Percentiles rank a stretch among this genome's conserved stretches.
phyloP scores from a whole-genome alignment of 148 eudicot genomes.

The Silene latifolia region DNA sequence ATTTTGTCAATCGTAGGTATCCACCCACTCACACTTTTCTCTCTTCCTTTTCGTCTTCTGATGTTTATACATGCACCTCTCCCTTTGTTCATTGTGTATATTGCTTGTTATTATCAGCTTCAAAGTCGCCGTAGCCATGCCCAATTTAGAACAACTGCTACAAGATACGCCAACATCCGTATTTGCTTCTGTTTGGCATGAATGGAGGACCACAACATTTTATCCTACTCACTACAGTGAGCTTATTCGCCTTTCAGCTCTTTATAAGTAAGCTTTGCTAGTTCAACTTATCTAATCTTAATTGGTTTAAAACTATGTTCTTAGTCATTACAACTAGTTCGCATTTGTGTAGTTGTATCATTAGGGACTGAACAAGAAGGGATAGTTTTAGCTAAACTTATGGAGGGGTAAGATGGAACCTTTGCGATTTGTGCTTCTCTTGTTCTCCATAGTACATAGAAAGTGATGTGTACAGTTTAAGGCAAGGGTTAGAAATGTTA shows the following conservation, averaged over 20 bases:
- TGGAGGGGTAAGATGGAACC: neutral
- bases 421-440: neutral
- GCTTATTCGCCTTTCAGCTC: constrained; percentile 82
- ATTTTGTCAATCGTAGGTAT: constrained; percentile 69
- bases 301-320: neutral
- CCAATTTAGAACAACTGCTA: constrained; percentile 86
- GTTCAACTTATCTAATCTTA: neutral
- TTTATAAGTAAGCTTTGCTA: constrained; percentile 65
- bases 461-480: neutral
- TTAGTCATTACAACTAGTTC: neutral
- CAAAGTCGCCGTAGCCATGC: constrained; percentile 88
- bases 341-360: neutral
- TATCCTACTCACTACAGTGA: constrained; percentile 87
- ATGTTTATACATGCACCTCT: too few relatives aligned
- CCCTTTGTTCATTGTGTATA: neutral
- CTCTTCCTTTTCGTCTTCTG: too few relatives aligned
- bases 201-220: constrained; percentile 66
- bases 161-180: constrained; percentile 73
- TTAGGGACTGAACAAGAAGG: neutral
- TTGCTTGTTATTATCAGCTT: constrained; percentile 32
- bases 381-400: neutral
- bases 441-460: neutral
- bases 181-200: constrained; percentile 91
- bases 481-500: too few relatives aligned
- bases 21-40: too few relatives aligned